Evolutionary conservation across 257 asterid species (phyloP).

Genomic region (Fraxinus americana): DNA sequence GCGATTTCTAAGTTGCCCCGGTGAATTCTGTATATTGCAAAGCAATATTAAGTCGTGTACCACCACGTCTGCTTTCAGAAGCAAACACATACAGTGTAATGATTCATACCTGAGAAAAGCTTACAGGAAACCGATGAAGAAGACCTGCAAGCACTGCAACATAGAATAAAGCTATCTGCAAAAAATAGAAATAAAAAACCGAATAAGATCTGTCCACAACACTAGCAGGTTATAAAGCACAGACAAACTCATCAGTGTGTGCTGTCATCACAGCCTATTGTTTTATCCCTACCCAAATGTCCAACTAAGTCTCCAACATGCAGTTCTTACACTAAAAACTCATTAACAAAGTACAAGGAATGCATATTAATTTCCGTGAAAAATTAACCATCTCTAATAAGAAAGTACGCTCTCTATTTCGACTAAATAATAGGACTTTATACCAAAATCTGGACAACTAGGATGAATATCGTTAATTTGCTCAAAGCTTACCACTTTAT

Average conservation of each 20-base stretch:
- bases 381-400: not conserved
- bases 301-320: not conserved
- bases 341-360: not conserved
- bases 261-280: not conserved
- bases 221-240: not conserved
- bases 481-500: not conserved
- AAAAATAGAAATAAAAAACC: conserved; percentile 26
- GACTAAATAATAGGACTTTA: not conserved
- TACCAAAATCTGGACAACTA: not conserved
- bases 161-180: conserved; percentile 86
- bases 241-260: not conserved
- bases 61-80: conserved; percentile 17
- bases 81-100: conserved; percentile 7
- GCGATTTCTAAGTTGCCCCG: conserved; percentile 89
- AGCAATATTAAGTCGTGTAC: conserved; percentile 8
- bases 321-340: not conserved
- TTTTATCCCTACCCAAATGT: not conserved
- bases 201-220: conserved; percentile 7
- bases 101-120: conserved; percentile 81
- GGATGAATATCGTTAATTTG: not conserved
- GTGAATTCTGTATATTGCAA: conserved; percentile 60
- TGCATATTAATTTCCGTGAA: not conserved
- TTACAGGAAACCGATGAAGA: conserved; percentile 89
- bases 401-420: not conserved
- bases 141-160: conserved; percentile 93